Conservation (phyloP, 2,329 filamentous ascomycete species). For the Claviceps pazoutovae region DNA sequence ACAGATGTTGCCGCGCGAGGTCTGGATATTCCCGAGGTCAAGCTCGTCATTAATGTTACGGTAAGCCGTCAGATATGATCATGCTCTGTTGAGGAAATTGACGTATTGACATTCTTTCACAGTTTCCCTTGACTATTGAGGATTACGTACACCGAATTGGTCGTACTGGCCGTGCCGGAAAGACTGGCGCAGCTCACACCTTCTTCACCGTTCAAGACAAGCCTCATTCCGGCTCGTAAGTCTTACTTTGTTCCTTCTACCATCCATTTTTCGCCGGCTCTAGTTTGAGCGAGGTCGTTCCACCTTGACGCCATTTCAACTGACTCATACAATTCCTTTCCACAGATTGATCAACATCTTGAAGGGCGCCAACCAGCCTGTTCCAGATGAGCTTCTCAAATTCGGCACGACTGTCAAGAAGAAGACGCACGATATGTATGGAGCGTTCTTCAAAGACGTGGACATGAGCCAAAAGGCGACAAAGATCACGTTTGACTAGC, state of each 20-base stretch:
- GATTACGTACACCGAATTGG: constrained; percentile 98
- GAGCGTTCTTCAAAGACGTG: constrained; percentile 87
- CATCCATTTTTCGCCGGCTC: not conserved
- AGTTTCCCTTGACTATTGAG: constrained; percentile 87
- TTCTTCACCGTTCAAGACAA: constrained; percentile 95
- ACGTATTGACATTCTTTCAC: constrained; percentile 10
- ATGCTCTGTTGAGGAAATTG: not conserved
- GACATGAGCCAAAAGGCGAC: constrained; percentile 71
- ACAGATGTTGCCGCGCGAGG: constrained; percentile 94
- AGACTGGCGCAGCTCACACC: constrained; percentile 77
- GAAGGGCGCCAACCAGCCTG: constrained; percentile 78
- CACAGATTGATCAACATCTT: constrained; percentile 80
- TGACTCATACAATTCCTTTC: not conserved
- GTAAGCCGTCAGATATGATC: constrained; percentile 22
- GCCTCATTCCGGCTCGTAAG: constrained; percentile 72
- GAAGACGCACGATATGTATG: constrained; percentile 92
- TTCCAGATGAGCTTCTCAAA: constrained; percentile 83
- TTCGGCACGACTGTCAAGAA: constrained; percentile 98
- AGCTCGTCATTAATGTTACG: constrained; percentile 86
- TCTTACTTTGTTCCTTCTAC: constrained; percentile 14
- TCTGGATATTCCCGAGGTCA: constrained; percentile 88
- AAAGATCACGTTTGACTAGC: constrained; percentile 78
- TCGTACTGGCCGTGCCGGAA: constrained; percentile 83
- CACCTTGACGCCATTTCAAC: not conserved
- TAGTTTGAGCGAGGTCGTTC: not conserved